Evolutionary conservation across 1,284 basidiomycete genomes (phyloP), one percentile per base, ranked within the genome.

Genomic region (Omphalotus olearius): DNA sequence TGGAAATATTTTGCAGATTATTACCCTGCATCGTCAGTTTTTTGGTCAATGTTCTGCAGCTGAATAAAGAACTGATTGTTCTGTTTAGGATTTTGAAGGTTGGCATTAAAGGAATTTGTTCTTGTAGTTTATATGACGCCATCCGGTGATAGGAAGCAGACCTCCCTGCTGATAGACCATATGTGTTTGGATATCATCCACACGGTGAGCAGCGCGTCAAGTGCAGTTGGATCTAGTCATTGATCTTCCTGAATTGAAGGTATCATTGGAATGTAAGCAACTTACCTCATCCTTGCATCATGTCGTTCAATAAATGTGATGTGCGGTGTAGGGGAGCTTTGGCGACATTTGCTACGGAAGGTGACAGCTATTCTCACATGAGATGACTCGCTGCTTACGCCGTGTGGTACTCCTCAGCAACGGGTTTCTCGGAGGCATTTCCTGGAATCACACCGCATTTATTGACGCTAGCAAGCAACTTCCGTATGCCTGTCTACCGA

Each of bases 111-210:
- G 4, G 30, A 4, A 33, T 2, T 33, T 13, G 30, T 33, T 7
- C 9, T 33, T 3, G 30, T 33, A 2, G 30, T 33, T 33, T 3
- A 33, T 33, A 33, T 23, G 13, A 33, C 2, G 30, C 30, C 13
- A 13, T 33, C 2, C 13, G 30, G 13, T 33, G 30, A 9, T 28
- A 33, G 30, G 30, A 33, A 71, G 84, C 82, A 55, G 92, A 98
- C 58, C 78, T 99, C 35, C 93, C 95, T 1, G 73, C 93, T 11
- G 91, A 97, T 66, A 75, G 93, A 55, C 87, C 91, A 25, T 99
- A 99, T 71, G 79, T 99, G 18, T 99, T 99, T 71, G 97, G 93
- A 14, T 97, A 97, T 69, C 94, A 98, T 69, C 94, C 94, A 14
- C 94, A 98, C 68, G 94, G 93, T 89, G 26, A 37, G 51, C n/a